Evolutionary conservation across 2,329 filamentous ascomycete species (phyloP), one percentile per base, ranked within the genome.

Genomic region (Fusarium sp.): DNA sequence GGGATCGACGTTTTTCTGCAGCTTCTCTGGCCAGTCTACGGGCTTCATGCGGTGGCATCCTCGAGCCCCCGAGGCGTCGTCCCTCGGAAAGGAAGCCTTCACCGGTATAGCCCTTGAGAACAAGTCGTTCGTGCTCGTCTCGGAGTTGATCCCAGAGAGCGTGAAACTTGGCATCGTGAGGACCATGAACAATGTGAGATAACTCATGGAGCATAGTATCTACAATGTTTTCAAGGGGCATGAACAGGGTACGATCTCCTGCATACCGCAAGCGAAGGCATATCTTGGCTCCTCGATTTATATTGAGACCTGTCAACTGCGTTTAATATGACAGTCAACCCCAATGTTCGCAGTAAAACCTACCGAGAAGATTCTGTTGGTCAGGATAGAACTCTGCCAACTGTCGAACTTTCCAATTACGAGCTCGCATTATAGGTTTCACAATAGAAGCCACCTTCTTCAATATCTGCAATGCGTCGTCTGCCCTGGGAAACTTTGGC

Each of bases 161-260:
- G 73, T 97, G 90, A 77, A 98, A 98, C 38, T 91, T 87, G 49
- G 85, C 86, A 77, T 98, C 90, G 78, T 98, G 95, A 3, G 93
- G 92, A 0, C 93, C 94, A 79, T 91, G 90, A 14, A 94, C 88
- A 71, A 92, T 97, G 77, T 98, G 95, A n/a, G 89, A 91, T 5
- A 98, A 88, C 84, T 98, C 95, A 78, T 98, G 95, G 22, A 98
- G 88, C 90, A 98, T 92, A 0, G 95, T 98, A 79, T 98, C 94
- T 45, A 94, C 86, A 10, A 97, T 87, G 70, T 92, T 85, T 76
- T 98, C 94, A 61, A 95, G 82, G 2, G 92, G 90, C 22, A 97
- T 80, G 76, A 98, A 98, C 73, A 93, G 90, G 42, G 84, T 89
- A 12, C 88, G 86, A 77, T 97, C 93, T 73, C 88, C 85, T 8